Conservation (phyloP, 345 rosid species). For the Ceriops tagal region DNA sequence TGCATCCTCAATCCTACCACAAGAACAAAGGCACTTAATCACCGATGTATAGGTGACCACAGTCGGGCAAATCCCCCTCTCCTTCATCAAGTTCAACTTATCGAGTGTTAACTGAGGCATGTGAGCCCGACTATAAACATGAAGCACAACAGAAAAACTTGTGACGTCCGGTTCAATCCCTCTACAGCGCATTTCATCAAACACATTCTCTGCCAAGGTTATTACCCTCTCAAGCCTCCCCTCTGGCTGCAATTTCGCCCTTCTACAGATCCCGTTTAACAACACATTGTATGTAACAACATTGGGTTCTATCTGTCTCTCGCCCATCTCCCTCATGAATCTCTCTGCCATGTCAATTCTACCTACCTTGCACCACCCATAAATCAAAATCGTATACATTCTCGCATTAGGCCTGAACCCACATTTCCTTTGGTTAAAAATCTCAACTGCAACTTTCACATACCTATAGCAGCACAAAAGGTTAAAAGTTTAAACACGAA, state of each 20-base stretch:
- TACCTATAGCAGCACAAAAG: slow-evolving; percentile 39
- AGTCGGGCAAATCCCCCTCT: slow-evolving; percentile 56
- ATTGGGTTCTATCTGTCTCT: slow-evolving; percentile 50
- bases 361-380: slow-evolving; percentile 74
- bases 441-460: slow-evolving; percentile 57
- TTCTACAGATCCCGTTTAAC: slow-evolving; percentile 76
- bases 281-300: slow-evolving; percentile 68
- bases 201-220: slow-evolving; percentile 61
- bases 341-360: slow-evolving; percentile 73
- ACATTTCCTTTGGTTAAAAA: slow-evolving; percentile 49
- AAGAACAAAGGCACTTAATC: slow-evolving; percentile 76
- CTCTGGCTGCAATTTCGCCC: slow-evolving; percentile 68
- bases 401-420: slow-evolving; percentile 42
- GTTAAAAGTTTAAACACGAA: no score
- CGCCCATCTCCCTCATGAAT: slow-evolving; percentile 65
- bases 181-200: slow-evolving; percentile 72
- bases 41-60: slow-evolving; percentile 68
- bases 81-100: slow-evolving; percentile 67
- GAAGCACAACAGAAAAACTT: slow-evolving; percentile 71
- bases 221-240: slow-evolving; percentile 61
- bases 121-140: slow-evolving; percentile 77
- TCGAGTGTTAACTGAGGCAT: slow-evolving; percentile 67
- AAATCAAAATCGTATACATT: slow-evolving; percentile 62
- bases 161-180: slow-evolving; percentile 81
- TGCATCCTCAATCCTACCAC: slow-evolving; percentile 63